Evolutionary conservation across 257 asterid species (phyloP).

Genomic region (Craterostigma plantagineum): DNA sequence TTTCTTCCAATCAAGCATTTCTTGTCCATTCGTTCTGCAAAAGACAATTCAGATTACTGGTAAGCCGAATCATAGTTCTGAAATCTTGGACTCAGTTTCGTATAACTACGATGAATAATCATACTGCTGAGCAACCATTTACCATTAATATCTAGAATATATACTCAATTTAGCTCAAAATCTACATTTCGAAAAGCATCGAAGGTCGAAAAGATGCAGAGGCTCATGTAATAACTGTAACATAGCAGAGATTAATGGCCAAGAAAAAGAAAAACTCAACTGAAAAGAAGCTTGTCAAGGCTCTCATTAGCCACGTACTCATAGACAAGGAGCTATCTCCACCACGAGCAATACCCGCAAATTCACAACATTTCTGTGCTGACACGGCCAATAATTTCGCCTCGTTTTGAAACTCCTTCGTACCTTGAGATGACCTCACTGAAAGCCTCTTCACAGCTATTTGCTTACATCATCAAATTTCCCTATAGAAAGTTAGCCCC

Average conservation of each 20-base stretch:
- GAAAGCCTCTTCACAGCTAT: constrained; percentile 89
- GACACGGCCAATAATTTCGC: constrained; percentile 77
- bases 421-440: constrained; percentile 62
- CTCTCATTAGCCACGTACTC: constrained; percentile 72
- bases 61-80: constrained; percentile 3
- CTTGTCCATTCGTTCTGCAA: constrained; percentile 40
- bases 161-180: too few species aligned
- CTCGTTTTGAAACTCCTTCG: constrained; percentile 68
- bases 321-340: constrained; percentile 66
- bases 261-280: constrained; percentile 26
- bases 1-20: constrained; percentile 49
- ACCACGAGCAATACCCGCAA: constrained; percentile 69
- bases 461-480: constrained; percentile 50
- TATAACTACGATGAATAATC: too few species aligned
- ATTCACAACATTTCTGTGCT: constrained; percentile 84
- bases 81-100: neutral
- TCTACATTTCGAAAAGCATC: too few species aligned
- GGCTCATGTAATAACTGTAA: neutral
- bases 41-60: constrained; percentile 10
- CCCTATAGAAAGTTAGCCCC: constrained; percentile 28
- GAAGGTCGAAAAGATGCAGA: too few species aligned
- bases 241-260: neutral
- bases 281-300: constrained; percentile 84
- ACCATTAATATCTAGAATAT: too few species aligned
- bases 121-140: too few species aligned